Conservation (phyloP, 495 filamentous ascomycete genomes). For the Xylaria nigripes region DNA sequence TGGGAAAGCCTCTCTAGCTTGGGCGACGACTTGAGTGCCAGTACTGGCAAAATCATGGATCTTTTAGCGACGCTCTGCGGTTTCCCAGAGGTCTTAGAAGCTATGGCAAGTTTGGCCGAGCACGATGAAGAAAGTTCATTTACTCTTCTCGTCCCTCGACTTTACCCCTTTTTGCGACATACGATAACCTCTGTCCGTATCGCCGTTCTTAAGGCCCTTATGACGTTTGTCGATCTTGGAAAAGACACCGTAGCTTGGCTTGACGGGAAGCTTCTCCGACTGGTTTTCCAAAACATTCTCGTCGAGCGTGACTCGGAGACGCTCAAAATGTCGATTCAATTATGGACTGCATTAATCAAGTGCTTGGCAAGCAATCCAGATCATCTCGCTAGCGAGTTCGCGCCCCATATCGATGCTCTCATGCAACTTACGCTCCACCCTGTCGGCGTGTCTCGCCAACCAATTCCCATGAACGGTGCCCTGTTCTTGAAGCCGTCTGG, state of each 20-base stretch:
- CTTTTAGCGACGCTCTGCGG: constrained; percentile 90
- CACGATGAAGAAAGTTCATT: constrained; percentile 81
- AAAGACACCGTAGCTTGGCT: constrained; percentile 85
- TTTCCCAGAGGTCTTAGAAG: constrained; percentile 83
- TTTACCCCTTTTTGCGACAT: constrained; percentile 93
- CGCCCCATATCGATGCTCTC: constrained; percentile 63
- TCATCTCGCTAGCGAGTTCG: constrained; percentile 56
- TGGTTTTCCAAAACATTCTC: constrained; percentile 90
- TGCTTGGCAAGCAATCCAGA: constrained; percentile 51
- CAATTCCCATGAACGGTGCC: constrained; percentile 78
- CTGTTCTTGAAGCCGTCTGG: constrained; percentile 95
- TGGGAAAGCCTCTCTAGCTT: constrained; percentile 95
- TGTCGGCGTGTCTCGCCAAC: constrained; percentile 81
- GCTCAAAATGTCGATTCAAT: constrained; percentile 69
- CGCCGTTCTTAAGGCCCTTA: constrained; percentile 83
- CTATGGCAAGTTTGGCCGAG: constrained; percentile 86
- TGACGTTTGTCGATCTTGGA: constrained; percentile 84
- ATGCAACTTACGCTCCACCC: constrained; percentile 76
- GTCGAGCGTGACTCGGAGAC: constrained; percentile 79
- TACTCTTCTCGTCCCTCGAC: constrained; percentile 78
- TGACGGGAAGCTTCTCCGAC: constrained; percentile 75
- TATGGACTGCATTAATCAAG: constrained; percentile 73
- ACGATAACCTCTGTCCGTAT: constrained; percentile 93
- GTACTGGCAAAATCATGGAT: constrained; percentile 97
- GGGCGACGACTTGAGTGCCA: constrained; percentile 92